Evolutionary conservation across 352 stramenopile species (phyloP).

Genomic region (Lagenidium giganteum): DNA sequence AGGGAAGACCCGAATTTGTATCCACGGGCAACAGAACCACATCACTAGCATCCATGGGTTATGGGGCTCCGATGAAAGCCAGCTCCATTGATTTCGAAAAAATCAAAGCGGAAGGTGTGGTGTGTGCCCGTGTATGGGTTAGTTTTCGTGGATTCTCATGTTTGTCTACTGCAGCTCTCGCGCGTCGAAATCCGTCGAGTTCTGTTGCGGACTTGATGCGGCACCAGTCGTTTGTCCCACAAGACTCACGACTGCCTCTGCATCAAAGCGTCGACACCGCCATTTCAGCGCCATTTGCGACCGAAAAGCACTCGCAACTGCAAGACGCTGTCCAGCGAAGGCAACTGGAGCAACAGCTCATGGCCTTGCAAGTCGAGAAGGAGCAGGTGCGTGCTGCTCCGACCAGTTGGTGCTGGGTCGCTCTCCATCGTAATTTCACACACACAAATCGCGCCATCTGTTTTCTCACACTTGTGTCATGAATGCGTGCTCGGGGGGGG

Average conservation of each 20-base stretch:
- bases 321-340: slow-evolving; percentile 29
- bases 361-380: slow-evolving; percentile 41
- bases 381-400: slow-evolving; percentile 36
- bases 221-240: slow-evolving; percentile 2
- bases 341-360: slow-evolving; percentile 35
- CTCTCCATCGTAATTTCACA: too few species aligned
- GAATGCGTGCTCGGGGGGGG: too few species aligned
- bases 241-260: slow-evolving; percentile 1
- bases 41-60: too few species aligned
- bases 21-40: too few species aligned
- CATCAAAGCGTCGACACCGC: slow-evolving; percentile 11
- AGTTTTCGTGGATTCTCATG: not conserved
- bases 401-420: too few species aligned
- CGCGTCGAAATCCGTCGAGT: slow-evolving; percentile 8
- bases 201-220: slow-evolving; percentile 9
- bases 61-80: too few species aligned
- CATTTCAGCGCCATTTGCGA: slow-evolving; percentile 26
- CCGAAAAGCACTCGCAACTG: slow-evolving; percentile 36
- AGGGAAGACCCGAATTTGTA: too few species aligned
- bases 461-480: too few species aligned
- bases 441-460: not conserved
- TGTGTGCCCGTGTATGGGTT: too few species aligned
- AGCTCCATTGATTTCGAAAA: slow-evolving; percentile 20
- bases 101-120: slow-evolving; percentile 21
- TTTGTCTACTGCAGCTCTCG: slow-evolving; percentile 7